Evolutionary conservation across 495 filamentous ascomycete species (phyloP), one percentile per base, ranked within the genome.

Genomic region (Hyaloscypha finlandica): DNA sequence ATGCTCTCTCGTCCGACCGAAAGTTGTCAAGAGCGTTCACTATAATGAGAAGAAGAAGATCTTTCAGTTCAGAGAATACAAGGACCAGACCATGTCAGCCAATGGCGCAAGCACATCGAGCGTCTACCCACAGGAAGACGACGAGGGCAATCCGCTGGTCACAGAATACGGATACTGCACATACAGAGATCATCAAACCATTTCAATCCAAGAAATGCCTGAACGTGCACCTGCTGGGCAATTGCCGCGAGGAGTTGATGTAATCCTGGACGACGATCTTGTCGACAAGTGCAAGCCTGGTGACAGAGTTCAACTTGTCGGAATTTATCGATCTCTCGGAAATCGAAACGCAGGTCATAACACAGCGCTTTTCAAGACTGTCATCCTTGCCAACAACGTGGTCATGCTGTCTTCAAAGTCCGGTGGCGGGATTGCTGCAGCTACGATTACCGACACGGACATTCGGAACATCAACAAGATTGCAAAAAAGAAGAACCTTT

Each of bases 161-260:
- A 98, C 96, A 48, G 96, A 99, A 74, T 98, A 97, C 77, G 95
- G 95, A 9, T 92, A 96, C 77, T 95, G 89, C 76, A 95, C 90
- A 22, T 99, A 97, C 76, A 86, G 94, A 75, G 95, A 99, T 75
- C 96, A 99, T 77, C 95, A 99, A 75, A 94, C 92, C 20, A 92
- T 99, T 57, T 98, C 95, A 0, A 97, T 99, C 73, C 95, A 99
- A 82, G 95, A 99, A 83, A 99, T 99, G 95, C 95, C 95, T 16
- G 95, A 99, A 76, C 84, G 95, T 72, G 95, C 95, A 30, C 95
- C 95, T 32, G 94, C 95, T 61, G 95, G 95, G 56, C 95, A 98
- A 81, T 85, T 99, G 70, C 95, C 95, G 66, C 88, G 95, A 64
- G 93, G 94, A 56, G 95, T 98, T n/a, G 95, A 99, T 78, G 94